Base-by-base conservation (phyloP, 2,329 filamentous ascomycete species). In the Colletotrichum paranaense region DNA sequence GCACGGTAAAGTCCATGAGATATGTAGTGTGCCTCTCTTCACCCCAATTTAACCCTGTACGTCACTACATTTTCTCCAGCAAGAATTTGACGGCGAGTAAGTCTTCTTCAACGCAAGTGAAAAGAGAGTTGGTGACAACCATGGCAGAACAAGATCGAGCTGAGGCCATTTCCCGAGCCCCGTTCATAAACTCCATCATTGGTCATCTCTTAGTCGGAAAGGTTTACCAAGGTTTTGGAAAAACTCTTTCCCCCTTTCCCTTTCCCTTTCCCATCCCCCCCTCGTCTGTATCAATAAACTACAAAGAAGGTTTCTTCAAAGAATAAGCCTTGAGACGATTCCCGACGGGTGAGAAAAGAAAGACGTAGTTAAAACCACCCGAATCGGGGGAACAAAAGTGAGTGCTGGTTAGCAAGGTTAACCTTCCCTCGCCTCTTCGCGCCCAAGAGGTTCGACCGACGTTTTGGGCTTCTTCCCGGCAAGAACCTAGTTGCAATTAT, bases 21-120 rank as follows among this genome's bases (percentile, higher is more conserved):
- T 32, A 64, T 64, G 49, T 64, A 55, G 62, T 38, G 49, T 55
- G 28, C 30, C 62, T 64, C 62, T 53, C 62, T 64, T 38, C 52
- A 22, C 38, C 57, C 24, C n/a, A 12, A 30, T 8, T 35, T 38
- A 12, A 22, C 24, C 26, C 9, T 62, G 24, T 26, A 32, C 28
- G 26, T 30, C 58, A 62, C 28, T 24, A 22, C 35, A 26, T 26
- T 26, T 26, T n/a, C 8, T 5, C 6, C 62, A 30, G 22, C 14
- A 28, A 30, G 4, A 5, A 22, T n/a, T n/a, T 55, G 8, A n/a
- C 62, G 62, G 62, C 62, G 38, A 62, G 59, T 62, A 49, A 30
- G 46, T 52, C 19, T 4, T 38, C 19, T 30, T 19, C 38, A 42
- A 49, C 42, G 4, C 42, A 11, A 8, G 42, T n/a, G 19, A 19